Conservation (phyloP, 192 early-diverging fungal genomes). For the Coemansia sp. region DNA sequence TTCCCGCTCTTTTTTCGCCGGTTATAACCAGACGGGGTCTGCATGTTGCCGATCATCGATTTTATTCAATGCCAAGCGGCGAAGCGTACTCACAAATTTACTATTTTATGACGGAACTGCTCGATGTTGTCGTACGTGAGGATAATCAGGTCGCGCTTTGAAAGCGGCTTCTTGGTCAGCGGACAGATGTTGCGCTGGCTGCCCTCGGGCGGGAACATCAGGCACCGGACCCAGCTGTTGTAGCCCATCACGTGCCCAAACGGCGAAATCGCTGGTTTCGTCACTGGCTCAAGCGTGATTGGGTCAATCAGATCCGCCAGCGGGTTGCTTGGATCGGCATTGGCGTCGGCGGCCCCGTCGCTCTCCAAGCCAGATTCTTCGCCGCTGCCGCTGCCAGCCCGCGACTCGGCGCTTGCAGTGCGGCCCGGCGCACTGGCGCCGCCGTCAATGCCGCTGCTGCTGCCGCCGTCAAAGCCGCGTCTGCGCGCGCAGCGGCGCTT, state of each 20-base stretch:
- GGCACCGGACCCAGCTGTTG: slow-evolving; percentile 84
- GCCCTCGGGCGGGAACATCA: slow-evolving; percentile 68
- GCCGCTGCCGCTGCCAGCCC: slow-evolving; percentile 61
- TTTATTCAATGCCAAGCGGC: background rate
- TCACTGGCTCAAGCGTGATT: slow-evolving; percentile 87
- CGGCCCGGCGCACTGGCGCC: slow-evolving; percentile 13
- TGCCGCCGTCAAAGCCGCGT: slow-evolving; percentile 41
- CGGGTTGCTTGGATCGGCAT: slow-evolving; percentile 68
- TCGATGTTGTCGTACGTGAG: slow-evolving; percentile 80
- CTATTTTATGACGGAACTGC: slow-evolving; percentile 69
- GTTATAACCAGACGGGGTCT: too few relatives aligned
- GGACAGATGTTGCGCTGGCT: slow-evolving; percentile 87
- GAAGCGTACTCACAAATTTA: slow-evolving; percentile 53
- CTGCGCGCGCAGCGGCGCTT: slow-evolving; percentile 37
- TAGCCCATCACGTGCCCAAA: slow-evolving; percentile 92
- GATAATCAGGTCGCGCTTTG: slow-evolving; percentile 85
- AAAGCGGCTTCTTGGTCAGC: slow-evolving; percentile 88
- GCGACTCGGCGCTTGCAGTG: slow-evolving; percentile 46
- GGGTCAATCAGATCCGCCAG: slow-evolving; percentile 91
- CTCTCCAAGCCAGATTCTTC: slow-evolving; percentile 63
- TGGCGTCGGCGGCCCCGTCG: slow-evolving; percentile 10
- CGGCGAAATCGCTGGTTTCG: slow-evolving; percentile 91
- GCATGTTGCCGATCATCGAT: background rate
- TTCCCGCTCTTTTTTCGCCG: too few relatives aligned
- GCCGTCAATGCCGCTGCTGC: slow-evolving; percentile 48